phyloP scores from a whole-genome alignment of 345 rosid genomes.

The Geranium brycei region DNA sequence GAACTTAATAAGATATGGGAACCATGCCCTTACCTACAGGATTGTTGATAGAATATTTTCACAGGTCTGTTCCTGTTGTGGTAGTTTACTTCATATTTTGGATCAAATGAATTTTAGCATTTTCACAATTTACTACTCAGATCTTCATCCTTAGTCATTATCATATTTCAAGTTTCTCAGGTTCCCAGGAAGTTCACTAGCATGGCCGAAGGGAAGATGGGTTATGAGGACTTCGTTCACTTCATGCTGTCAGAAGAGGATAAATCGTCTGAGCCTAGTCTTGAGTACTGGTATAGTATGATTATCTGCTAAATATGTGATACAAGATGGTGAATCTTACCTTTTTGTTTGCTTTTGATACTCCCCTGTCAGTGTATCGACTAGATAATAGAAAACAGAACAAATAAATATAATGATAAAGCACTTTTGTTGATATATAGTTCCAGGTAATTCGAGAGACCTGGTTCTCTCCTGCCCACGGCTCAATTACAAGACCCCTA shows the following conservation, averaged over 20 bases:
- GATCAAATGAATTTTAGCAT: background rate
- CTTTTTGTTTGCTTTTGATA: no score
- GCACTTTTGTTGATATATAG: no score
- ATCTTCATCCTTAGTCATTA: background rate
- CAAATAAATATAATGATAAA: no score
- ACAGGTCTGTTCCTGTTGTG: conserved; percentile 48
- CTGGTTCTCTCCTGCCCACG: no score
- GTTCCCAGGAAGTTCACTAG: conserved; percentile 78
- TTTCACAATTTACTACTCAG: background rate
- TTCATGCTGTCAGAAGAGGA: conserved; percentile 94
- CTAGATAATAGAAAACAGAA: no score
- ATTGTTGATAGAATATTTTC: conserved; percentile 88
- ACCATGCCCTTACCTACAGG: conserved; percentile 93
- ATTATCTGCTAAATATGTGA: background rate
- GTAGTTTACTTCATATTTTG: background rate
- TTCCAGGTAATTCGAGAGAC: no score
- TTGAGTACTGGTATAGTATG: conserved; percentile 66
- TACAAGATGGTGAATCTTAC: no score
- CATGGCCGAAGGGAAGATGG: conserved; percentile 80
- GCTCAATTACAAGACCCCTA: no score
- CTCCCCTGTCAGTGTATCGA: no score
- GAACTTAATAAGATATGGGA: conserved; percentile 91
- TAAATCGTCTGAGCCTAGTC: conserved; percentile 89
- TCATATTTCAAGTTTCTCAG: conserved; percentile 19
- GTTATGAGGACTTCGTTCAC: conserved; percentile 92